phyloP scores from a whole-genome alignment of 352 stramenopile genomes.

The Pseudoperonospora humuli region DNA sequence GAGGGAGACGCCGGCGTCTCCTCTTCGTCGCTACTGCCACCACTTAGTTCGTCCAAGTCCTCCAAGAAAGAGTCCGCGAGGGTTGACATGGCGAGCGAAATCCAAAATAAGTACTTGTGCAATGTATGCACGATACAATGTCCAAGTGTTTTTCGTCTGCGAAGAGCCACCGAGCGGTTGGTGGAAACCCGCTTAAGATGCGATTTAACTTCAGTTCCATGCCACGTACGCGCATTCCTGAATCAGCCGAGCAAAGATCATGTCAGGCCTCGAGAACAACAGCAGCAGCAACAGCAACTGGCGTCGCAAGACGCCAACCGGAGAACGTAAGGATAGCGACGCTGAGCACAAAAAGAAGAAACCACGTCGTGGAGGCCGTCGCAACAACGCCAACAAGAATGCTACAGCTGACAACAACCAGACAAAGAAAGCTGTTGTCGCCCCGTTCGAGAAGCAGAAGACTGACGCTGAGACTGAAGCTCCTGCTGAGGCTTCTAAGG shows the following conservation, averaged over 20 bases:
- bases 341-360: conserved; percentile 52
- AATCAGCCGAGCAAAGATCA: conserved; percentile 3
- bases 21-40: conserved; percentile 65
- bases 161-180: conserved; percentile 11
- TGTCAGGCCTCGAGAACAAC: conserved; percentile 15
- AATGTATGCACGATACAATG: conserved; percentile 9
- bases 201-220: conserved; percentile 2
- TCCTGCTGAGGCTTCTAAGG: conserved; percentile 3
- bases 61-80: conserved; percentile 86
- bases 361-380: conserved; percentile 36
- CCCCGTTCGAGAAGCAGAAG: conserved; percentile 7
- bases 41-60: conserved; percentile 85
- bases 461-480: background rate
- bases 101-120: background rate
- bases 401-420: conserved; percentile 1
- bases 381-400: conserved; percentile 20
- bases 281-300: conserved; percentile 19
- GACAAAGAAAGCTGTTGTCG: conserved; percentile 2
- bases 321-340: conserved; percentile 33
- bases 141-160: conserved; percentile 12
- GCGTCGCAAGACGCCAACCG: conserved; percentile 25
- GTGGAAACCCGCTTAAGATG: conserved; percentile 4
- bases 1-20: conserved; percentile 16
- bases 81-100: conserved; percentile 49
- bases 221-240: conserved; percentile 3